Base-by-base conservation (phyloP, 345 rosid genomes). In the Excoecaria agallocha region DNA sequence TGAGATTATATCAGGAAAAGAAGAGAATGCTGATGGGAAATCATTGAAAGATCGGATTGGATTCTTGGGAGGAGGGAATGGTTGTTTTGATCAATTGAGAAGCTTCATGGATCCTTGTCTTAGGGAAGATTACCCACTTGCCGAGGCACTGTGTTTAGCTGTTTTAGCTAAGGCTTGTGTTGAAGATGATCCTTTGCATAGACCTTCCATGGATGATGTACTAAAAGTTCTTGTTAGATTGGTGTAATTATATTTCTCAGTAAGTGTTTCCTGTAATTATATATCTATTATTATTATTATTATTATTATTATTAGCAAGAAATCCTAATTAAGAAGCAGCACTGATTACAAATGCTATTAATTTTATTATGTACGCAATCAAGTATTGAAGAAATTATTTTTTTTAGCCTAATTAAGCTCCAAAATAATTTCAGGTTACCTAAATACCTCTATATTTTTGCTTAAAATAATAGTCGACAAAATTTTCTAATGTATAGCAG, bases 121-220 rank as follows among this genome's bases (percentile, higher is more conserved):
- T 13, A 81, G 85, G 68, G 84, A 79, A 13, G 84, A 85, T 60
- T 86, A 84, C 58, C 79, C 85, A 6, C 80, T 86, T 7, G 84
- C 89, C 0, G 90, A 89, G 59, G 94, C 89, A 24, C 70, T 87
- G 35, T 85, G 89, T 70, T 76, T 89, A 24, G 83, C 86, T 35
- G 85, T 87, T 79, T 75, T 89, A 75, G 91, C 90, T 3, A 85
- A 82, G 84, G 87, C 90, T 8, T 85, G 91, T 61, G 79, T 86
- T 7, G 88, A 82, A 63, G 89, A 86, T 60, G 90, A 87, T 37
- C 91, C 90, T 76, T 65, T 75, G 50, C 86, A 78, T 55, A 80
- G 89, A 72, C 91, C 94, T 30, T 85, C 85, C 3, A 84, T 81
- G 80, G 83, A 86, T 73, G 89, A 87, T 56, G 82, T 81, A 70